Percentiles rank a stretch among this genome's conserved stretches.
Evolutionary conservation across 345 rosid species (phyloP).

Genomic region (Eucalyptus cloeziana): DNA sequence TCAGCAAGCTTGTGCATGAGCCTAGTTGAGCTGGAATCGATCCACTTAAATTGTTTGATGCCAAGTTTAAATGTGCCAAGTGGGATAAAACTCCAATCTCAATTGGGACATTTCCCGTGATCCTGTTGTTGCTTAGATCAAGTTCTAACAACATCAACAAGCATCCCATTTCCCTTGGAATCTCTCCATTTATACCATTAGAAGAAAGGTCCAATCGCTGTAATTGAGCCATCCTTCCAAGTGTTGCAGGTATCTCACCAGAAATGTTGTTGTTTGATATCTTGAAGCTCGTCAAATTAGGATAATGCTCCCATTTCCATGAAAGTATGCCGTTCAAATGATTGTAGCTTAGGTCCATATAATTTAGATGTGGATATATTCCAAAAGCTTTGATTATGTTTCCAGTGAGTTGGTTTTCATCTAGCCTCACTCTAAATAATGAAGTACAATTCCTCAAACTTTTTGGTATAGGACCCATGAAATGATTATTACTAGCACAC

Average conservation of each 20-base stretch:
- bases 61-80: background rate
- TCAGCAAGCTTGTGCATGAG: background rate
- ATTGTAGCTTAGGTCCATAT: background rate
- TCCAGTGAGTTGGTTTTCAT: background rate
- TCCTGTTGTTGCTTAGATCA: background rate
- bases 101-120: background rate
- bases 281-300: background rate
- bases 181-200: background rate
- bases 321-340: background rate
- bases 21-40: background rate
- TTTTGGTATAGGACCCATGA: background rate
- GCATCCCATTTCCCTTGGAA: background rate
- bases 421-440: background rate
- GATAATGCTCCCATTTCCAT: background rate
- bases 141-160: background rate
- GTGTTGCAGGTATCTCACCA: rapidly evolving
- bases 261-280: background rate
- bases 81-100: background rate
- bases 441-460: background rate
- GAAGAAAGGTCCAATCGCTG: background rate
- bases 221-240: background rate
- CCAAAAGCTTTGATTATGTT: background rate
- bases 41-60: background rate
- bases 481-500: no score
- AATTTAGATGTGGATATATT: background rate